These are phyloP conservation scores for Perilla frutescens DNA, from an alignment of 257 asterid genomes.

Conservation along the genomic window DNA sequence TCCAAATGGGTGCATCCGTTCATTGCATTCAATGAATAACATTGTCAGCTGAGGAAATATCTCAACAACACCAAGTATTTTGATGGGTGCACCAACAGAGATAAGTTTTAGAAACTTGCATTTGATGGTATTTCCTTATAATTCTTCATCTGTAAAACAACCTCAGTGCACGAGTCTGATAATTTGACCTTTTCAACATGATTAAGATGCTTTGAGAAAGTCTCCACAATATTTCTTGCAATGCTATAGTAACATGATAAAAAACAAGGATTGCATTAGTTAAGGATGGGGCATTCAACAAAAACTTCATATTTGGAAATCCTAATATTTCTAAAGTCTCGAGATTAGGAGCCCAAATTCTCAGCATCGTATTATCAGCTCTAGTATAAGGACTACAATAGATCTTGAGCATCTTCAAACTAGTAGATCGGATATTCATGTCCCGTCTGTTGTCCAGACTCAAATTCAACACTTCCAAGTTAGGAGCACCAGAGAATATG, in stretches of 20 bases:
- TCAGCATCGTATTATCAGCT: no score
- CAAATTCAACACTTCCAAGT: no score
- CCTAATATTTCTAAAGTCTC: background rate
- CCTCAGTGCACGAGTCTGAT: background rate
- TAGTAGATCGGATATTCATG: background rate
- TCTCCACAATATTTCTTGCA: background rate
- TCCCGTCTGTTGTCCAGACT: no score
- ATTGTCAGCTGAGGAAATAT: background rate
- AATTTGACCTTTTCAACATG: background rate
- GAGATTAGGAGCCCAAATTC: no score
- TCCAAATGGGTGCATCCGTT: no score
- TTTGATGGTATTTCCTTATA: background rate
- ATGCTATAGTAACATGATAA: no score
- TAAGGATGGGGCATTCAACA: background rate
- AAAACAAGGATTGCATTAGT: background rate
- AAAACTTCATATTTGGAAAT: background rate
- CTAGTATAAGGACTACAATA: no score
- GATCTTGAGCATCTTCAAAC: background rate
- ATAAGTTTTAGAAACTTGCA: background rate
- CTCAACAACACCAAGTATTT: background rate
- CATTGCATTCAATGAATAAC: no score
- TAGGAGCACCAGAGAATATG: no score
- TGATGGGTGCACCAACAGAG: background rate
- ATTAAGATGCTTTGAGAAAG: background rate
- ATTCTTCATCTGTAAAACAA: background rate